Base-by-base conservation (phyloP, 495 filamentous ascomycete genomes). In the Aspergillus conjunctus region DNA sequence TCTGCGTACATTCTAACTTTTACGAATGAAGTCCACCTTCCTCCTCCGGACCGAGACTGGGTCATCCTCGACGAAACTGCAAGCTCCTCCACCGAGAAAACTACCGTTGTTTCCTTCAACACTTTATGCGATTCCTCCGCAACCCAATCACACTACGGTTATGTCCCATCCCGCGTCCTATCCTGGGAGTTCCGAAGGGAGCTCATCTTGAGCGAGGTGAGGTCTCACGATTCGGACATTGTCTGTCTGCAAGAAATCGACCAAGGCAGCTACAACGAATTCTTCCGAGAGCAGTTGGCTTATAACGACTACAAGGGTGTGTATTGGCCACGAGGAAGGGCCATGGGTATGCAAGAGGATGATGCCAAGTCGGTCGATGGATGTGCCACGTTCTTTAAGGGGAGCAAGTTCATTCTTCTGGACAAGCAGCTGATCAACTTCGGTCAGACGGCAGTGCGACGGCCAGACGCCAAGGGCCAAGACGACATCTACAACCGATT, bases 401-500 rank as follows among this genome's bases (percentile, higher is more conserved):
- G 80, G 61, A 89, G 82, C 76, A 96, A 96, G 79, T 98, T 90
- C 74, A 90, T 95, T 64, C 76, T 95, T 48, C 85, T 98, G 31
- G 92, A 97, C 77, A 97, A 97, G 77, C 88, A 96, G 56, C 69
- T 96, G 48, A 85, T 98, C 67, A 91, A 96, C 72, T 96, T 97
- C 71, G 86, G 88, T n/a, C 88, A 91, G 60, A 88, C 86, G 17
- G 93, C 94, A 59, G 94, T 98, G 72, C 91, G 93, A 58, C 83
- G 95, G 52, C 89, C 91, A 6, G 94, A 97, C 72, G 94, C 95
- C 83, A 98, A 97, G 75, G 88, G 90, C 34, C 89, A 93, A 54
- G 90, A 93, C 66, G 95, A 98, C 66, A 92, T 97, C 60, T 98
- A 94, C 81, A 98, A 98, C 70, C 88, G 94, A 12, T 86, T 98